Percentiles rank a stretch among this genome's conserved stretches.
Conservation (phyloP, 2,329 filamentous ascomycete genomes). For the Alternaria gansuensis region DNA sequence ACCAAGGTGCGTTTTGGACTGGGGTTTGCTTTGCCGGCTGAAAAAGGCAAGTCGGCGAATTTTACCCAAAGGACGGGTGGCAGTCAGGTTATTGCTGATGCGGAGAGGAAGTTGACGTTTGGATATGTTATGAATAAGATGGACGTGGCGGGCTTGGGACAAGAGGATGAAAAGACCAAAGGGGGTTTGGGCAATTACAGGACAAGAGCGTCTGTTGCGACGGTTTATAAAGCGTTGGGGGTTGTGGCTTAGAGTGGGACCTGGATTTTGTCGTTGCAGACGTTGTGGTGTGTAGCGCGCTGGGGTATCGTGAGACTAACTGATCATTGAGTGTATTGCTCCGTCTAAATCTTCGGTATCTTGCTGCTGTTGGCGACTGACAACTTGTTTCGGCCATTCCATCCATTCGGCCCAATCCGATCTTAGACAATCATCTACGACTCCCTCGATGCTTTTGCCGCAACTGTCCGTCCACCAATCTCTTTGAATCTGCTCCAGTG, state of each 20-base stretch:
- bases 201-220: conserved; percentile 18
- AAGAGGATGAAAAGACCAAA: background rate
- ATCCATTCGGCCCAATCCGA: conserved; percentile 27
- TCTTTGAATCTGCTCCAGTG: conserved; percentile 19
- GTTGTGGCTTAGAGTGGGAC: background rate
- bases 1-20: conserved; percentile 19
- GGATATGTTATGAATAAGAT: conserved; percentile 37
- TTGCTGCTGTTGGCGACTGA: background rate
- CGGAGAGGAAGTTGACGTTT: conserved; percentile 27
- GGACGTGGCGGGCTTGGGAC: conserved; percentile 13
- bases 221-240: conserved; percentile 27
- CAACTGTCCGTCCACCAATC: conserved; percentile 39
- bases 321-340: too few relatives aligned
- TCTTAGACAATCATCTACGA: conserved; percentile 27
- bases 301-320: too few relatives aligned
- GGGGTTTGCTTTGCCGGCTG: conserved; percentile 18
- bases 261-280: too few relatives aligned
- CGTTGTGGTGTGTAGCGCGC: too few relatives aligned
- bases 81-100: conserved; percentile 25
- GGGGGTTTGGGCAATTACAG: conserved; percentile 19
- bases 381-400: conserved; percentile 23
- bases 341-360: too few relatives aligned
- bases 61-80: conserved; percentile 27
- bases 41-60: conserved; percentile 12
- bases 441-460: conserved; percentile 30